Conservation (phyloP, 2,329 filamentous ascomycete species). For the Fusarium cyanostomum region DNA sequence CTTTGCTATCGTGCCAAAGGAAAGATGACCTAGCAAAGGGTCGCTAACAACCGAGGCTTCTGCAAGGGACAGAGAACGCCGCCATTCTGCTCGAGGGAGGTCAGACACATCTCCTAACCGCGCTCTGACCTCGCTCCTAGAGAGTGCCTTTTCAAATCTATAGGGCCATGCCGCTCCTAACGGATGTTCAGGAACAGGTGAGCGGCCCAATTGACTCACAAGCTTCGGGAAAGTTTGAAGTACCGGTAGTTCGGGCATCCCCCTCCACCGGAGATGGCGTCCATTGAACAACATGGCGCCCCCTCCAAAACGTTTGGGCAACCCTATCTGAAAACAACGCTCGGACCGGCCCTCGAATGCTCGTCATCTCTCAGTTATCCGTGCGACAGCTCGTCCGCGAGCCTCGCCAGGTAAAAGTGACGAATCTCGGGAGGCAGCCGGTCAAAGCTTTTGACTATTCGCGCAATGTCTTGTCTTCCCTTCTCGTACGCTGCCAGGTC, state of each 20-base stretch:
- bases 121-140: constrained; percentile 13
- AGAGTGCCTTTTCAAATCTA: constrained; percentile 10
- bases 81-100: background rate
- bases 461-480: constrained; percentile 75
- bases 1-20: background rate
- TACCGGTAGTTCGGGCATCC: too few relatives aligned
- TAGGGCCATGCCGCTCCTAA: background rate
- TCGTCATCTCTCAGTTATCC: constrained; percentile 18
- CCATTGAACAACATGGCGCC: background rate
- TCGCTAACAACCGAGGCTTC: constrained; percentile 26
- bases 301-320: too few relatives aligned
- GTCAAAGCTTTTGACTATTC: constrained; percentile 71
- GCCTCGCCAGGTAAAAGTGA: constrained; percentile 78
- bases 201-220: background rate
- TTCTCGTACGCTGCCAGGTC: constrained; percentile 88
- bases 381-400: constrained; percentile 72
- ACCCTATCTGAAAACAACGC: background rate
- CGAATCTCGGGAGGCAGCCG: constrained; percentile 71
- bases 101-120: background rate
- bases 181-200: background rate
- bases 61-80: constrained; percentile 26
- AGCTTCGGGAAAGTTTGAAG: background rate
- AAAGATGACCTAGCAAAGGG: background rate
- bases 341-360: background rate
- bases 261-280: background rate